phyloP scores from a whole-genome alignment of 2,329 filamentous ascomycete species.

The Parastagonospora avenae region DNA sequence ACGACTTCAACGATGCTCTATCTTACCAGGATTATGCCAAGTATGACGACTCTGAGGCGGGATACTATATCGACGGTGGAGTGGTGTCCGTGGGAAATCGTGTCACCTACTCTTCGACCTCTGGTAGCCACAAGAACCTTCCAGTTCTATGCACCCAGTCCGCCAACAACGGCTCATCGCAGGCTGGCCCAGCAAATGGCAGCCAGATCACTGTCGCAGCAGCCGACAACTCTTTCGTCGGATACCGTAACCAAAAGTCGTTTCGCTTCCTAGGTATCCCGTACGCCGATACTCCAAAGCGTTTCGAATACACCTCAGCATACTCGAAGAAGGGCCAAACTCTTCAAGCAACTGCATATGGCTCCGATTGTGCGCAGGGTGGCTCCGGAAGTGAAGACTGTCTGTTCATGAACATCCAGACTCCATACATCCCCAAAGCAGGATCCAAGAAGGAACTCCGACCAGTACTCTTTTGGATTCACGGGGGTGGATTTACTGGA shows the following conservation, averaged over 20 bases:
- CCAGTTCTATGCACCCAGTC: conserved; percentile 61
- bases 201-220: conserved; percentile 48
- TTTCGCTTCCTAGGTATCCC: conserved; percentile 54
- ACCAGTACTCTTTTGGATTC: conserved; percentile 59
- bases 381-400: conserved; percentile 54
- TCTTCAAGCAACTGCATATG: conserved; percentile 54
- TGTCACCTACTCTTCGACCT: conserved; percentile 42
- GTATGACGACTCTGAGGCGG: conserved; percentile 41
- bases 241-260: conserved; percentile 60
- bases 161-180: conserved; percentile 41
- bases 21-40: conserved; percentile 54
- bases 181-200: conserved; percentile 27
- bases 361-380: conserved; percentile 51
- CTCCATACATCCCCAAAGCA: conserved; percentile 45
- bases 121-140: conserved; percentile 36
- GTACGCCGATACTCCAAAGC: conserved; percentile 50
- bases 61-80: conserved; percentile 52
- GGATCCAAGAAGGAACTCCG: conserved; percentile 48
- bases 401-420: conserved; percentile 57
- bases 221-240: conserved; percentile 54
- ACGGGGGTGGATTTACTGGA: conserved; percentile 62
- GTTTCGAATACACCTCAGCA: conserved; percentile 54
- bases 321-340: conserved; percentile 54
- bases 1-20: conserved; percentile 54
- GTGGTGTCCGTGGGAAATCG: conserved; percentile 45